Base-by-base conservation (phyloP, 2,329 filamentous ascomycete genomes). In the Aspergillus niger region DNA sequence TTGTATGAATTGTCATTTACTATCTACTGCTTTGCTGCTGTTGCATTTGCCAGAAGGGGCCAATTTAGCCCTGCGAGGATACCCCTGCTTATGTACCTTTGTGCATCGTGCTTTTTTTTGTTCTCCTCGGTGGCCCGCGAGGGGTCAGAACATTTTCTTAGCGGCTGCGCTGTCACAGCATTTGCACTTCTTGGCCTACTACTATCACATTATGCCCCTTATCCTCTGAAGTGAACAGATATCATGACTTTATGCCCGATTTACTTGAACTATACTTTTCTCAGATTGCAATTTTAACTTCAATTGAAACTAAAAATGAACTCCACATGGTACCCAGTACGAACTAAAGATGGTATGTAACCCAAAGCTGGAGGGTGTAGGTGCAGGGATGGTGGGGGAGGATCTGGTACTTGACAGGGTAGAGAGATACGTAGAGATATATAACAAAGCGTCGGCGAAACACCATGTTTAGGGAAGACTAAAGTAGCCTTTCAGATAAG, bases 21-120 rank as follows among this genome's bases (percentile, higher is more conserved):
- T 49, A 10, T 36, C 32, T 36, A 36, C 32, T 36, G 32, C 32
- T 36, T 36, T 36, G 32, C 32, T 36, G 32, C 32, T 36, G 32
- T 36, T 36, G 47, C 47, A 50, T 49, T 55, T 41, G 53, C 53
- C 53, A 55, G 26, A 44, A 22, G n/a, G 53, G 52, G 53, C 15
- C 30, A 7, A 22, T 32, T 28, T 20, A 30, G 30, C 52, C 53
- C 53, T 55, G 53, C 53, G 53, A 55, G 53, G 53, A 55, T 55
- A 55, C 53, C 53, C 53, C 53, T 55, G 53, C 53, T 55, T 47
- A 22, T 47, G 8, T 32, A 44, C 24, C 47, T 50, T 28, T 8
- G 47, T 50, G 47, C n/a, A 15, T 41, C 7, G 24, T 51, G 32
- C 32, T 13, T 51, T n/a, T 50, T 49, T 10, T 39, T 50, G 15